These are phyloP conservation scores for Cercospora nicotianae DNA, from an alignment of 2,329 filamentous ascomycete species.

Conservation along the genomic window DNA sequence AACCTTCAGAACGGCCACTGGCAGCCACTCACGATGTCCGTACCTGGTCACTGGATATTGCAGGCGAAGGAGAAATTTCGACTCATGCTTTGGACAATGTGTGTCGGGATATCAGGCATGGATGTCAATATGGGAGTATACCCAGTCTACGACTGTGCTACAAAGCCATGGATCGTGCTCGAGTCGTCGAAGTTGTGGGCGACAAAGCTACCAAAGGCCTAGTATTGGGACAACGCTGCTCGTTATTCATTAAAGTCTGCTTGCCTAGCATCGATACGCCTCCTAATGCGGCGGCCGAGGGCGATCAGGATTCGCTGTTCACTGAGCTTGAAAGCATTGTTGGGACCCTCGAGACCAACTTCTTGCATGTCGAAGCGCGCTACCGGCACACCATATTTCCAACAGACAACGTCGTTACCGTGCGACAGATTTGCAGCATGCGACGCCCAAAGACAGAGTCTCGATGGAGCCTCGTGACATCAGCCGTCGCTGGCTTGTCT, in stretches of 20 bases:
- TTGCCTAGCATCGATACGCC: constrained; percentile 26
- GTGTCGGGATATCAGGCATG: constrained; percentile 19
- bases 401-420: constrained; percentile 34
- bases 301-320: constrained; percentile 34
- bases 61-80: constrained; percentile 13
- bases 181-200: constrained; percentile 33
- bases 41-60: constrained; percentile 18
- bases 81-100: constrained; percentile 19
- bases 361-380: constrained; percentile 37
- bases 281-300: background rate
- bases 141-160: constrained; percentile 36
- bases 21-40: background rate
- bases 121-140: constrained; percentile 27
- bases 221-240: constrained; percentile 28
- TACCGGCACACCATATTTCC: constrained; percentile 41
- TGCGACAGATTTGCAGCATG: constrained; percentile 35
- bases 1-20: background rate
- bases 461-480: constrained; percentile 35
- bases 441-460: constrained; percentile 36
- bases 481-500: constrained; percentile 12
- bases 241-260: constrained; percentile 34
- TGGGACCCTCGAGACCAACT: constrained; percentile 34
- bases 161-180: constrained; percentile 32
- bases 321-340: constrained; percentile 39
- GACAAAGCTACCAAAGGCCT: constrained; percentile 34